A percentile compares a stretch with the other conserved stretches of the same genome.
phyloP scores from a whole-genome alignment of 2,329 filamentous ascomycete genomes.

The Pestalotiopsis sp. region DNA sequence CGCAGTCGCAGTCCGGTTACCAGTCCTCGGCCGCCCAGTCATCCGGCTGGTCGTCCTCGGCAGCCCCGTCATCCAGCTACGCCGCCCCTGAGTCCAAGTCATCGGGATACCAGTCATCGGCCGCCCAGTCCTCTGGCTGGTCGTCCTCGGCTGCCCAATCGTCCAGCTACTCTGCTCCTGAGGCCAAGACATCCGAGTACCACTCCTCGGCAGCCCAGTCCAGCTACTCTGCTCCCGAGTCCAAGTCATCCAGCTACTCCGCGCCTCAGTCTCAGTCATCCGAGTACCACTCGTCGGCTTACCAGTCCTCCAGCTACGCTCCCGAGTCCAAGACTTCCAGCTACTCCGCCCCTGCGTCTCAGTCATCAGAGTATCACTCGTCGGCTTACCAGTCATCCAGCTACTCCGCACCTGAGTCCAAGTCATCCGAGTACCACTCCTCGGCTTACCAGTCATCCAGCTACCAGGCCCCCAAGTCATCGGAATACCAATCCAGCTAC shows the following conservation, averaged over 20 bases:
- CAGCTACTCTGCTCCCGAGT: not conserved
- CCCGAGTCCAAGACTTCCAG: not conserved
- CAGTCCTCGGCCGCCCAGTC: not conserved
- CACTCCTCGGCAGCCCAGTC: not conserved
- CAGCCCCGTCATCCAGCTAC: not conserved
- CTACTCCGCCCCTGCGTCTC: not conserved
- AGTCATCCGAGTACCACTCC: not conserved
- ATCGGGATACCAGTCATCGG: not conserved
- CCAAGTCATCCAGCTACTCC: not conserved
- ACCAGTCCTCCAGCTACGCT: not conserved
- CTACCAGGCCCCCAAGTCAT: not conserved
- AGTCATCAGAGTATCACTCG: not conserved
- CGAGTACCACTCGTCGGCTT: not conserved
- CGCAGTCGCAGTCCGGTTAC: not conserved
- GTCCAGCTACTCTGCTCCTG: not conserved
- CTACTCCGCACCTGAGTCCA: not conserved
- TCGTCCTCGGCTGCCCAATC: not conserved
- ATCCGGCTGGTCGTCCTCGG: not conserved
- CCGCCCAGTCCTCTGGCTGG: not conserved
- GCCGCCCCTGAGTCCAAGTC: not conserved
- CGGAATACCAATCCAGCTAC: not conserved
- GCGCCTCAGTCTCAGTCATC: not conserved
- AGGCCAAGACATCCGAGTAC: not conserved
- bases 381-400: not conserved
- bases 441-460: too few relatives aligned